Evolutionary conservation across 441 rosid genomes (phyloP), one percentile per base, ranked within the genome.

Genomic region (Capsella rubella): DNA sequence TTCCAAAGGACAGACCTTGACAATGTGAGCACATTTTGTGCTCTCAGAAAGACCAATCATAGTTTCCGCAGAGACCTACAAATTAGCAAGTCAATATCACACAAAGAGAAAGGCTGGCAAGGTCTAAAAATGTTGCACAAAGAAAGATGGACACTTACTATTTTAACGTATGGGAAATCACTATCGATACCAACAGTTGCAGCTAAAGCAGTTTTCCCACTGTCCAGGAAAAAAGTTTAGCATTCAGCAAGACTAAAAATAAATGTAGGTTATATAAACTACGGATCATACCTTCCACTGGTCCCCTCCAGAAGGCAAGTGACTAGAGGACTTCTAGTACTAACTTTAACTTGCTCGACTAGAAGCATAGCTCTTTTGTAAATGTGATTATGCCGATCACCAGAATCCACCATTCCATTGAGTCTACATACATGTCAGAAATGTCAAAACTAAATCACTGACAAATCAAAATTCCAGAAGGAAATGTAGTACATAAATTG

Each of bases 31-130:
- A 72, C 99, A 93, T 79, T 93, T 95, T 55, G 97, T 90, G 87
- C 97, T 90, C 87, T 93, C 98, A 47, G 88, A 95, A 77, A 95
- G 95, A 73, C 98, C 98, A 77, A 91, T 86, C 99, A 95, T 93
- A 21, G 97, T 37, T 83, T 95, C 99, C 27, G 97, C 97, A 8
- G 99, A 95, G 75, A 95, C 78, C 98, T 95, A 77, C 50, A 79
- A 3, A 54, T 60, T 57, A 71, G 27, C 29, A 12, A 64, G 53
- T 47, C 56, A 68, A 46, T 62, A 34, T 28, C 6, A 75, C 50
- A 71, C 72, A 58, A 37, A 70, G 69, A 25, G 61, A 37, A 65
- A 60, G 58, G 14, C 47, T 55, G 50, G 50, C 1, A 70, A 27
- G 31, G 57, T 61, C 34, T 21, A 25, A 6, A 55, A 13, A 64